A percentile compares a stretch with the other conserved stretches of the same genome.
These are phyloP conservation scores for Lasiodiplodia theobromae DNA, from an alignment of 2,329 filamentous ascomycete genomes.

Conservation along the genomic window DNA sequence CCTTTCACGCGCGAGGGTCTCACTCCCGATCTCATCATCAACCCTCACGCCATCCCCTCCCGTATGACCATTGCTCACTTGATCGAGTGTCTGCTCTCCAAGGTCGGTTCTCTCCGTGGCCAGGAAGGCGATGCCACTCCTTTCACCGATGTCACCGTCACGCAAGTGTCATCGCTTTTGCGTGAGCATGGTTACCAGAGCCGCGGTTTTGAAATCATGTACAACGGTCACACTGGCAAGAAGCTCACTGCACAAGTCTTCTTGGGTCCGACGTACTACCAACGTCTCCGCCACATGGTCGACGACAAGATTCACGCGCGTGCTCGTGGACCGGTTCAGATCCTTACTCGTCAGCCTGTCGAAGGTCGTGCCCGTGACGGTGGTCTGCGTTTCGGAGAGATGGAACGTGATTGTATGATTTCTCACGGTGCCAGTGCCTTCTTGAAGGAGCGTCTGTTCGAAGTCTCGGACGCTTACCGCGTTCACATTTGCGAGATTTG, in stretches of 20 bases:
- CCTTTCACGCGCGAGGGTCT: conserved; percentile 93
- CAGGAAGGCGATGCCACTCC: conserved; percentile 97
- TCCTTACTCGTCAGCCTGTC: conserved; percentile 94
- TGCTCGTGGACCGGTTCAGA: conserved; percentile 94
- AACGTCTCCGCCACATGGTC: conserved; percentile 98
- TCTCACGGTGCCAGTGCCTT: conserved; percentile 97
- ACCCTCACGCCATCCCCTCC: conserved; percentile 98
- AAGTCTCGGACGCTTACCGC: conserved; percentile 96
- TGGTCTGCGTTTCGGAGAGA: conserved; percentile 99
- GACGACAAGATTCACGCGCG: conserved; percentile 99
- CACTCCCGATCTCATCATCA: conserved; percentile 96
- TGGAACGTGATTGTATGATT: conserved; percentile 99
- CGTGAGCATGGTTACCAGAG: conserved; percentile 93
- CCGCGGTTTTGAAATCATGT: conserved; percentile 97
- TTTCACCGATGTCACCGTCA: conserved; percentile 96
- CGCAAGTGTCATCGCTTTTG: conserved; percentile 86
- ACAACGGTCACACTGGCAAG: conserved; percentile 94
- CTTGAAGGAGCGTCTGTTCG: conserved; percentile 95
- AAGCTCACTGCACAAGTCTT: conserved; percentile 96
- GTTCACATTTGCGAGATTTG: conserved; percentile 99
- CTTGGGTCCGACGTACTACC: conserved; percentile 97
- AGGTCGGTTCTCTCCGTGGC: conserved; percentile 91
- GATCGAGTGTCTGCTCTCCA: conserved; percentile 97
- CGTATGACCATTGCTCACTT: conserved; percentile 99
- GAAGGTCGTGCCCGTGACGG: conserved; percentile 98